Evolutionary conservation across 2,329 filamentous ascomycete species (phyloP), one percentile per base, ranked within the genome.

Genomic region (Colletotrichum incanum): DNA sequence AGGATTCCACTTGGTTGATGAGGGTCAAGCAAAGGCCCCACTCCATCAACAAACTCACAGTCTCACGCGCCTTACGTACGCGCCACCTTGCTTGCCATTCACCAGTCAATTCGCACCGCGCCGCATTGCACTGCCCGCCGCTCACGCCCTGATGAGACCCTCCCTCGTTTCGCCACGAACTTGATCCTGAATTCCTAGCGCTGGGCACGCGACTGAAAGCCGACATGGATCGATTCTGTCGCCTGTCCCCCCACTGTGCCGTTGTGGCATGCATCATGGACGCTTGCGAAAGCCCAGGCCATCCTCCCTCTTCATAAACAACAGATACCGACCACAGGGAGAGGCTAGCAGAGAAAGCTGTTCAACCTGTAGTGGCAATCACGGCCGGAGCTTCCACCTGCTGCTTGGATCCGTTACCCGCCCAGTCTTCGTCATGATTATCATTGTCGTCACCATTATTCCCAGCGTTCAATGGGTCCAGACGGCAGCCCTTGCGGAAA

Each of bases 161-260:
- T 62, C 58, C 39, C 52, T 72, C 49, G 64, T 71, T 67, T 62
- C 69, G 65, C 65, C 28, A 52, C 43, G 65, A 31, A 63, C 56
- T 62, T 39, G 65, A 62, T 72, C 58, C 50, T 68, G 52, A 52
- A 58, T 58, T 41, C 43, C 37, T 45, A 47, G 59, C 52, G 65
- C 52, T 52, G 52, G 37, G 68, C 69, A 72, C 50, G 58, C 69
- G 52, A 72, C 65, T 72, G 69, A 52, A 58, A 68, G 58, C 52
- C 58, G 31, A 47, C 50, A 37, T 54, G 67, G 43, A 63, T 64
- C 65, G 41, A 50, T 56, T 55, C 39, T 34, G 39, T 18, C 41
- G 28, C 37, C 45, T 55, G 58, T 20, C 56, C 43, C 47, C 37
- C 28, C n/a, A 16, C 34, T 41, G 55, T n/a, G 55, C 37, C 16